These are phyloP conservation scores for Mycena vulgaris DNA, from an alignment of 768 basidiomycete species.

Conservation along the genomic window DNA sequence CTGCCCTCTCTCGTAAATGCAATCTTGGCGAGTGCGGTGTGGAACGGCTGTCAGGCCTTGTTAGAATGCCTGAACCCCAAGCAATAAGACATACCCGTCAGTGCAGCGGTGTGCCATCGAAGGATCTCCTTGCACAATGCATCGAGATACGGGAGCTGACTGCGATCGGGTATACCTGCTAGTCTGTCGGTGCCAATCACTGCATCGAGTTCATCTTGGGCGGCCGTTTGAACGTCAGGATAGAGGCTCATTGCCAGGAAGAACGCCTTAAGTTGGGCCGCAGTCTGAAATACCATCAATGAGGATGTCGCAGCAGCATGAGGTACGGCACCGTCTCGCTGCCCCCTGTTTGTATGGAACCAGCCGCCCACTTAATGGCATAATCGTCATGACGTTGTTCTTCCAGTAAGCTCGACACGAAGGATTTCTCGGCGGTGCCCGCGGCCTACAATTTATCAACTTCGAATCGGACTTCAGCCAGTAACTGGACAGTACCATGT, in stretches of 20 bases:
- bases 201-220: no score
- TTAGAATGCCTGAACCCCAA: no score
- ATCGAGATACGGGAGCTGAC: no score
- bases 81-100: no score
- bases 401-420: conserved; percentile 9
- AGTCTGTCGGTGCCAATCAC: no score
- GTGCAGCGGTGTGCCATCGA: no score
- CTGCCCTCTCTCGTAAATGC: no score
- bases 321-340: conserved; percentile 15
- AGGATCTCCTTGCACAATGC: no score
- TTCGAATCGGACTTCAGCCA: neutral
- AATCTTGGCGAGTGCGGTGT: no score
- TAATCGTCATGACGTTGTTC: conserved; percentile 14
- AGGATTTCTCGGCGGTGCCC: conserved; percentile 13
- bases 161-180: no score
- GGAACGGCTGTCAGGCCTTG: no score
- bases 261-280: conserved; percentile 5
- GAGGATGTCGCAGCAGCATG: neutral
- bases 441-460: conserved; percentile 15
- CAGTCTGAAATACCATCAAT: neutral
- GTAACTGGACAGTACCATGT: neutral
- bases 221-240: no score
- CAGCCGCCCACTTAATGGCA: conserved; percentile 27
- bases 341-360: conserved; percentile 20
- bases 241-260: conserved; percentile 42